A percentile compares a stretch with the other conserved stretches of the same genome.
phyloP scores from a whole-genome alignment of 148 eudicot genomes.

The Rheum nobile region DNA sequence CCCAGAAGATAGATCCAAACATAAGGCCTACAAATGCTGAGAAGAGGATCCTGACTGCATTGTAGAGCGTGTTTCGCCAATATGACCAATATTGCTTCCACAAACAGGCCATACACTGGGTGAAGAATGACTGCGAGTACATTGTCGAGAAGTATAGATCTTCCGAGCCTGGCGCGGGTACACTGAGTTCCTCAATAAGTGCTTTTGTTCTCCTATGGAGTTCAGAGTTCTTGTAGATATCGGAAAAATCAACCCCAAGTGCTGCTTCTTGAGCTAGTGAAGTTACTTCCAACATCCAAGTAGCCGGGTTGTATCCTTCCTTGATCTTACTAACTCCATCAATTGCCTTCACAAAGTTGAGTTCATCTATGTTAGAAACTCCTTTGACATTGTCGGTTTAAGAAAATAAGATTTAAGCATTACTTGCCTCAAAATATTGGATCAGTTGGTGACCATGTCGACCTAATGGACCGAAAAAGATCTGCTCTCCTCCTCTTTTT shows the following conservation, averaged over 20 bases:
- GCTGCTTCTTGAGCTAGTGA: conserved; percentile 41
- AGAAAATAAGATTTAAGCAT: not conserved
- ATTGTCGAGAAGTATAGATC: conserved; percentile 42
- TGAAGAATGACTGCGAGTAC: conserved; percentile 32
- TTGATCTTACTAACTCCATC: conserved; percentile 49
- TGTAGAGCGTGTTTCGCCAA: conserved; percentile 54
- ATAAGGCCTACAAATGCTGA: conserved; percentile 33
- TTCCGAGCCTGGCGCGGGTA: conserved; percentile 37
- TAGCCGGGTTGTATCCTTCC: conserved; percentile 64
- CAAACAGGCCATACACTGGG: conserved; percentile 43
- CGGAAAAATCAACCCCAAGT: conserved; percentile 40
- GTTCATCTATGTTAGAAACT: conserved; percentile 6
- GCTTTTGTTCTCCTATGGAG: conserved; percentile 43
- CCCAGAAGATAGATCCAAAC: conserved; percentile 56
- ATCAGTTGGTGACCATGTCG: conserved; percentile 12
- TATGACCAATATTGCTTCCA: conserved; percentile 58
- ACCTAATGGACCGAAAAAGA: conserved; percentile 11
- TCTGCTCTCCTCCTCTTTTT: conserved; percentile 13
- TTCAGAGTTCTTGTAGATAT: conserved; percentile 43
- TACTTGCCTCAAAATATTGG: conserved; percentile 12
- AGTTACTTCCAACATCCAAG: conserved; percentile 69
- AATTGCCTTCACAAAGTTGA: conserved; percentile 20
- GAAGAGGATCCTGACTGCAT: conserved; percentile 44
- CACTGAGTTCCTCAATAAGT: conserved; percentile 32
- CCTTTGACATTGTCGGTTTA: not conserved